phyloP scores from a whole-genome alignment of 495 filamentous ascomycete genomes.

The Penicillium cosmopolitanum region DNA sequence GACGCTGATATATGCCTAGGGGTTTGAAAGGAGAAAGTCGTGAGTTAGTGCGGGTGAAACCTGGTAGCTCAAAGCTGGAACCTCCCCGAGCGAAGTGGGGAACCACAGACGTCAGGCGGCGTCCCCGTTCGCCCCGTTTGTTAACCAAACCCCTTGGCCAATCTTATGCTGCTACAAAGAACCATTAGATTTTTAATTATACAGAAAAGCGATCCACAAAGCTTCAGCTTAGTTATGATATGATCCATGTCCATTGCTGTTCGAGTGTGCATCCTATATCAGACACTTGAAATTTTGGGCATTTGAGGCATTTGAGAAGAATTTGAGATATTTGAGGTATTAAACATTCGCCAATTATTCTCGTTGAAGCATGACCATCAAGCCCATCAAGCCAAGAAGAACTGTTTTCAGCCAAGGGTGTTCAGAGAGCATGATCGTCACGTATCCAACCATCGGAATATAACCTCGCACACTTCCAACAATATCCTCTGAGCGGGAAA shows the following conservation, averaged over 20 bases:
- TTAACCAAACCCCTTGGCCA: background rate
- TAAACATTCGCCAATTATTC: conserved; percentile 54
- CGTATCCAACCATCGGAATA: conserved; percentile 94
- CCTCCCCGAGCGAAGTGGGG: conserved; percentile 14
- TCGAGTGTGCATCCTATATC: background rate
- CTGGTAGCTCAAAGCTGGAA: conserved; percentile 23
- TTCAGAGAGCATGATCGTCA: conserved; percentile 95
- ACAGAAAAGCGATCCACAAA: background rate
- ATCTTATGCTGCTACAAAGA: background rate
- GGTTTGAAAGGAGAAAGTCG: conserved; percentile 28
- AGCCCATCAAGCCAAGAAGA: conserved; percentile 90
- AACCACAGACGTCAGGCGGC: conserved; percentile 36
- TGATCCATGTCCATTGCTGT: no score
- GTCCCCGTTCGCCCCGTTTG: background rate
- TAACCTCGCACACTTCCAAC: conserved; percentile 95
- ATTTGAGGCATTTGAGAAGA: background rate
- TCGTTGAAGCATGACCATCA: conserved; percentile 90
- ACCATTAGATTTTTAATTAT: background rate
- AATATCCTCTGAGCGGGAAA: conserved; percentile 83
- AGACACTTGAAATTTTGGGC: background rate
- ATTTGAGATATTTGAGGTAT: background rate
- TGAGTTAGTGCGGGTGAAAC: conserved; percentile 25
- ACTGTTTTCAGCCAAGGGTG: conserved; percentile 97
- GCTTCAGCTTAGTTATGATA: no score
- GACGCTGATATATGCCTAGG: background rate